A percentile compares a stretch with the other conserved stretches of the same genome.
Evolutionary conservation across 495 filamentous ascomycete species (phyloP).

Genomic region (Talaromyces trachyspermus): DNA sequence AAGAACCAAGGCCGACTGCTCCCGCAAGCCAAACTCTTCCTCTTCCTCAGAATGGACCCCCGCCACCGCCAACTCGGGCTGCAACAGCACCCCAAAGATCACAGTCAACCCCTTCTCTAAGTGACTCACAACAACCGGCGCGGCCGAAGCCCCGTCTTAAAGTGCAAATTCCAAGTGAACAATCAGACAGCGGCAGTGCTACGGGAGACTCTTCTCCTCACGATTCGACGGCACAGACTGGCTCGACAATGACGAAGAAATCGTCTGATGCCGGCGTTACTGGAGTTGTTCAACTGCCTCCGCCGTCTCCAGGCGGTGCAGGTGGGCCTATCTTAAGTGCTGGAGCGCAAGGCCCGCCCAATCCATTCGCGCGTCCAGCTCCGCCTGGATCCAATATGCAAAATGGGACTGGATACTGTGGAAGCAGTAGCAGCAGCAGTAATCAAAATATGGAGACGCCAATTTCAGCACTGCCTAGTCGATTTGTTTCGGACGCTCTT

Average conservation of each 20-base stretch:
- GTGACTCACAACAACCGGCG: slow-evolving; percentile 63
- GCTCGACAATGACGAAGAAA: slow-evolving; percentile 41
- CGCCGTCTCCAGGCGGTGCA: slow-evolving; percentile 41
- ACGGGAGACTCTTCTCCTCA: slow-evolving; percentile 70
- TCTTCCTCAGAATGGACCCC: slow-evolving; percentile 37
- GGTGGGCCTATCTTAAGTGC: slow-evolving; percentile 80
- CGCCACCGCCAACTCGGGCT: slow-evolving; percentile 42
- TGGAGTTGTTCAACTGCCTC: slow-evolving; percentile 81
- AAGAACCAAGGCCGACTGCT: slow-evolving; percentile 12
- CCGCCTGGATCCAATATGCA: slow-evolving; percentile 37
- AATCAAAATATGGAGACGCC: slow-evolving; percentile 86
- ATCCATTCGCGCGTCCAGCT: slow-evolving; percentile 88
- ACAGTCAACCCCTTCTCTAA: slow-evolving; percentile 43
- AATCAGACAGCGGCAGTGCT: slow-evolving; percentile 73
- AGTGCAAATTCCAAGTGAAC: slow-evolving; percentile 90
- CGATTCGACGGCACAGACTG: slow-evolving; percentile 54
- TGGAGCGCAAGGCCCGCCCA: slow-evolving; percentile 85
- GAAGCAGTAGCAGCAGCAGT: slow-evolving; percentile 45
- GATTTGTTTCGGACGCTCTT: slow-evolving; percentile 78
- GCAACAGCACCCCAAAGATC: slow-evolving; percentile 35
- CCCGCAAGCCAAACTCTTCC: slow-evolving; percentile 5
- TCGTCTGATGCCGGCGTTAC: slow-evolving; percentile 51
- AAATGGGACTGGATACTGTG: slow-evolving; percentile 12
- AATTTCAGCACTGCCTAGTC: slow-evolving; percentile 90
- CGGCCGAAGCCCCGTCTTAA: slow-evolving; percentile 72